These are phyloP conservation scores for Penicillium sp. DNA, from an alignment of 2,329 filamentous ascomycete species.

Conservation along the genomic window DNA sequence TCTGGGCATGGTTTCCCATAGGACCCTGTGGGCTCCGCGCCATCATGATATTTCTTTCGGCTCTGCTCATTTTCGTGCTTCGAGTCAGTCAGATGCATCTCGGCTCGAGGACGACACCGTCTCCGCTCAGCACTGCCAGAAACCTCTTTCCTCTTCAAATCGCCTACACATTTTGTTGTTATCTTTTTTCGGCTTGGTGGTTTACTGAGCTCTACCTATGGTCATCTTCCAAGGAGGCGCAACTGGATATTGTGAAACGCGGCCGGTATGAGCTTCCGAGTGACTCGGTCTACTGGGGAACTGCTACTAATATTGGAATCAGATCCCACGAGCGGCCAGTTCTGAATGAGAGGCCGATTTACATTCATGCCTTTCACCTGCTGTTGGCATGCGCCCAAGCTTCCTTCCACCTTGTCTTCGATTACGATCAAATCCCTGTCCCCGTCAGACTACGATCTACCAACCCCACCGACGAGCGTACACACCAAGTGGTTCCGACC, in stretches of 20 bases:
- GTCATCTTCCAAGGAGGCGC: conserved; percentile 54
- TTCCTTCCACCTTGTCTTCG: conserved; percentile 61
- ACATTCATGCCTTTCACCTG: conserved; percentile 65
- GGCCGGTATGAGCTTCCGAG: conserved; percentile 50
- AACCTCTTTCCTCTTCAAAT: conserved; percentile 55
- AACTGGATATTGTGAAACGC: conserved; percentile 67
- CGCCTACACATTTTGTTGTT: conserved; percentile 67
- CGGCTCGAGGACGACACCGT: conserved; percentile 64
- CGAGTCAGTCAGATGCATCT: conserved; percentile 79
- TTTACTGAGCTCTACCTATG: conserved; percentile 79
- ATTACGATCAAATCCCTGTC: conserved; percentile 63
- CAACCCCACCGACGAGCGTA: conserved; percentile 30
- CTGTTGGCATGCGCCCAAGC: conserved; percentile 66
- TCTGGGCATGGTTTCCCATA: conserved; percentile 84
- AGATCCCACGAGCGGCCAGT: conserved; percentile 60
- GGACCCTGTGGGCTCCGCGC: conserved; percentile 69
- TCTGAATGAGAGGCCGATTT: conserved; percentile 81
- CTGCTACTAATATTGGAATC: conserved; percentile 5
- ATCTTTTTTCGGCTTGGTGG: conserved; percentile 68
- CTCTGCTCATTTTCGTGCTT: conserved; percentile 72
- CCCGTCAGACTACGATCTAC: conserved; percentile 37
- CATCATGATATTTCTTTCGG: conserved; percentile 67
- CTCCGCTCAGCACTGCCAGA: conserved; percentile 59
- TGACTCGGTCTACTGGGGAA: neutral
- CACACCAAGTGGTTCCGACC: conserved; percentile 33